Conservation (phyloP, 768 basidiomycete genomes). For the Holtermanniella nyarrowii region DNA sequence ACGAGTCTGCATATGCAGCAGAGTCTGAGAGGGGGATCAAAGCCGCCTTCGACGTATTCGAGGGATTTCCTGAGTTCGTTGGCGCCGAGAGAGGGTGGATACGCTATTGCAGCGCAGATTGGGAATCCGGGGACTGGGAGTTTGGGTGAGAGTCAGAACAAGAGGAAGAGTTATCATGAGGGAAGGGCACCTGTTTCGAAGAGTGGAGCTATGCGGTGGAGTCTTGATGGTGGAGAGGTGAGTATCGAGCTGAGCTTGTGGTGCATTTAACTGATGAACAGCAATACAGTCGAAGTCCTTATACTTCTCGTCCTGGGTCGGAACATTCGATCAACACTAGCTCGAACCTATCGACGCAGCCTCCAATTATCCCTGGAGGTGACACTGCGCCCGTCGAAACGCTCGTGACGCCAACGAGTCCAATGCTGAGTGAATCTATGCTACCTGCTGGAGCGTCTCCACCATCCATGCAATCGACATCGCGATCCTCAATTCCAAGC, state of each 20-base stretch:
- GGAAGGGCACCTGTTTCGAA: slow-evolving; percentile 22
- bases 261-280: slow-evolving; percentile 6
- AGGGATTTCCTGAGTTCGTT: slow-evolving; percentile 35
- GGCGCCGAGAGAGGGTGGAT: slow-evolving; percentile 38
- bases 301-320: slow-evolving; percentile 17
- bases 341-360: slow-evolving; percentile 22
- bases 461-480: slow-evolving; percentile 1
- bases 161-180: slow-evolving; percentile 10
- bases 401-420: neutral
- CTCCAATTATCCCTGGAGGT: slow-evolving; percentile 20
- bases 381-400: slow-evolving; percentile 21
- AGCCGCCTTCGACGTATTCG: slow-evolving; percentile 32
- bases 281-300: slow-evolving; percentile 17
- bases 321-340: slow-evolving; percentile 11
- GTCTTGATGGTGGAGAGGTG: slow-evolving; percentile 34
- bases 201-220: slow-evolving; percentile 33
- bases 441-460: neutral
- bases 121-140: slow-evolving; percentile 20
- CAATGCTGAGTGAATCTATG: neutral
- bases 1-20: slow-evolving; percentile 18
- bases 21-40: neutral
- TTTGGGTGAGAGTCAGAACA: slow-evolving; percentile 17
- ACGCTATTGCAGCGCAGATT: slow-evolving; percentile 37
- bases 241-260: neutral
- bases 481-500: neutral